Evolutionary conservation across 352 stramenopile genomes (phyloP), one percentile per base, ranked within the genome.

Genomic region (Phytopythium boreale): DNA sequence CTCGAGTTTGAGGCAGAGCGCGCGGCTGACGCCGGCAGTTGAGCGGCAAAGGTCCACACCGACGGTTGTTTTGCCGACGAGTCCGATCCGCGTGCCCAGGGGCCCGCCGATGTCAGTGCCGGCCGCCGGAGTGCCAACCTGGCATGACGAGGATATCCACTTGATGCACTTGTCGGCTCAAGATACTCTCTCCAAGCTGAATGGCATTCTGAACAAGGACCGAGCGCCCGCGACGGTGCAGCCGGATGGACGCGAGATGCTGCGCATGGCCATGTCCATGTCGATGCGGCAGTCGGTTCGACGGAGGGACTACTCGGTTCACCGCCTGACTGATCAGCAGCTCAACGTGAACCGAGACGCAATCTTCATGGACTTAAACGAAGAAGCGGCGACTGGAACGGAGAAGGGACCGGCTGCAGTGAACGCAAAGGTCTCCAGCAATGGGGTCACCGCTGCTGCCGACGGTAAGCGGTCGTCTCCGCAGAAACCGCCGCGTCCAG

Each of bases 291-390:
- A 76, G 26, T 80, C 79, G 14, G 71, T 89, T 50, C 73, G 79
- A 31, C 71, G 74, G 34, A 79, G 83, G 11, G 78, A 90, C 50
- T 90, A 90, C 57, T 89, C 79, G 31, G 68, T 83, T 20, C 77
- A 73, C 12, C 62, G 58, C 15, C 37, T 64, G 1, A 46, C 47
- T 4, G 71, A 80, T 20, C 70, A 79, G 19, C 53, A 71, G 24
- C 63, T 79, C n/a, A 71, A 88, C 3, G 65, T 92, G 34, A 85
- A 92, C 34, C 79, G 72, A 19, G 80, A 92, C 66, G 76, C 65
- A 27, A 92, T 92, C 60, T 92, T 92, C 62, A 66, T 81, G 67
- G 80, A 87, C 53, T 47, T 55, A 14, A 51, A 59, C 26, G 56
- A 64, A 26, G 34, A 26, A 20, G 17, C 27, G 14, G 24, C 34